These are phyloP conservation scores for Boletus fagicola DNA, from an alignment of 768 basidiomycete genomes.

Conservation along the genomic window DNA sequence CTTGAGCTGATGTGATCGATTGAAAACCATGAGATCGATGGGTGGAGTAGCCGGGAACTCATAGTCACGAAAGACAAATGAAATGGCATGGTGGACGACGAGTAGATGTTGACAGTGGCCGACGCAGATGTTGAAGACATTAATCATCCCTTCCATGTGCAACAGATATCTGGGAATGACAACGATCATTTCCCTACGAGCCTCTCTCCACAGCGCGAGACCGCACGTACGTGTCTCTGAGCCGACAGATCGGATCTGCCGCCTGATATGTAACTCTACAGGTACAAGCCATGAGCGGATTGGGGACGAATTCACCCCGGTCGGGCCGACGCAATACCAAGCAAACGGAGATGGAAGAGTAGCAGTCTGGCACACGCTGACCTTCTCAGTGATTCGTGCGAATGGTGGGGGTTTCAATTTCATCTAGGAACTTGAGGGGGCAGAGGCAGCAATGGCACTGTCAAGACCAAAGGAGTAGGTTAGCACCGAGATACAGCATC, in stretches of 20 bases:
- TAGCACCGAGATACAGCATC: neutral
- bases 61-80: neutral
- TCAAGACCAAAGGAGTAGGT: neutral
- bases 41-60: neutral
- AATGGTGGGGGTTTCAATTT: neutral
- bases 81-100: neutral
- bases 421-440: neutral
- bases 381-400: conserved; percentile 2
- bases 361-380: neutral
- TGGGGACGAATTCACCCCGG: neutral
- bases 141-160: too few species aligned
- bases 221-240: neutral
- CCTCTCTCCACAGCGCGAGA: neutral
- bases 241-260: neutral
- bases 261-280: neutral
- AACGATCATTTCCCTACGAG: neutral
- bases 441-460: neutral
- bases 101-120: neutral
- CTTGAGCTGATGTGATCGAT: neutral
- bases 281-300: neutral
- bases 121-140: neutral
- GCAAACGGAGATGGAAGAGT: neutral
- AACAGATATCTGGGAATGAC: neutral
- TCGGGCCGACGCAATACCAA: neutral
- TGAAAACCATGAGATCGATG: neutral